Percentiles rank a stretch among this genome's conserved stretches.
Evolutionary conservation across 768 basidiomycete genomes (phyloP).

Genomic region (Boletus pseudopeckii): DNA sequence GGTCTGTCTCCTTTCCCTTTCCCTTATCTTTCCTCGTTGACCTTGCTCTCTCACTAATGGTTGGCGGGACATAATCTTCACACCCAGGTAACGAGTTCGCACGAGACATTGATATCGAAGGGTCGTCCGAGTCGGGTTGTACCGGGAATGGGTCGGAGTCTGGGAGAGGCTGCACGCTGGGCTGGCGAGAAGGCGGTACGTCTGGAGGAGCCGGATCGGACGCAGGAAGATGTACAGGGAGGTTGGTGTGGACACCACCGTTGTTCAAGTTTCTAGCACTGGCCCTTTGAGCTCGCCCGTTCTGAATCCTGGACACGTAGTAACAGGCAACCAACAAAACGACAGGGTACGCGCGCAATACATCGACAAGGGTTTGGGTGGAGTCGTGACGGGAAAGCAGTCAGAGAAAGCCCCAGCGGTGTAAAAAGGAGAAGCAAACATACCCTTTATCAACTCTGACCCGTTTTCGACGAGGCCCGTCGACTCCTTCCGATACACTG

Average conservation of each 20-base stretch:
- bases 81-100: slow-evolving; percentile 49
- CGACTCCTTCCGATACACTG: slow-evolving; percentile 47
- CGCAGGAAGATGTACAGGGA: slow-evolving; percentile 19
- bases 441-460: slow-evolving; percentile 72
- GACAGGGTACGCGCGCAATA: slow-evolving; percentile 7
- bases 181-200: slow-evolving; percentile 34
- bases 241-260: slow-evolving; percentile 34
- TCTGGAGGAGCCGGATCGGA: slow-evolving; percentile 42
- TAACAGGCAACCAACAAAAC: slow-evolving; percentile 12
- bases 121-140: slow-evolving; percentile 57
- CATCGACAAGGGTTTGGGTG: slow-evolving; percentile 31
- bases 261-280: slow-evolving; percentile 64
- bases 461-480: slow-evolving; percentile 69
- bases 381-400: slow-evolving; percentile 20
- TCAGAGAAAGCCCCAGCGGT: slow-evolving; percentile 21
- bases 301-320: slow-evolving; percentile 42
- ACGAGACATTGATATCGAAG: slow-evolving; percentile 51
- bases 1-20: slow-evolving; percentile 44
- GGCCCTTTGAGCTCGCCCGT: slow-evolving; percentile 70
- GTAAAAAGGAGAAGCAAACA: slow-evolving; percentile 34
- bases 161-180: slow-evolving; percentile 39
- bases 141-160: slow-evolving; percentile 53
- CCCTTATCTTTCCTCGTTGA: slow-evolving; percentile 41
- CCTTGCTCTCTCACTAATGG: slow-evolving; percentile 27
- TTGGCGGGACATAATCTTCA: slow-evolving; percentile 24